Percentiles rank a stretch among this genome's conserved stretches.
These are phyloP conservation scores for Metrosideros polymorpha DNA, from an alignment of 441 rosid genomes.

Conservation along the genomic window DNA sequence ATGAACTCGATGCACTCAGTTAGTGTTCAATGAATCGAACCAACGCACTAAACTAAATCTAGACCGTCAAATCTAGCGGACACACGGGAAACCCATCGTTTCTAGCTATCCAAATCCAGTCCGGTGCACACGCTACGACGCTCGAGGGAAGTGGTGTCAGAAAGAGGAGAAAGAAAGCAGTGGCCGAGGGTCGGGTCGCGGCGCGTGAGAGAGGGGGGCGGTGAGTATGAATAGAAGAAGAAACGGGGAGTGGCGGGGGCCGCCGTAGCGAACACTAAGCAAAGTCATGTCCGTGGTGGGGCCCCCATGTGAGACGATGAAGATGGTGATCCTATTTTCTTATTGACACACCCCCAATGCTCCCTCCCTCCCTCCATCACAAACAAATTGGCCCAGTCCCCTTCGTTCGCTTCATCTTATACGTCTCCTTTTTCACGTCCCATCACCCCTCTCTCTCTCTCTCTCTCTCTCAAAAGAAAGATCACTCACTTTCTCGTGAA, in stretches of 20 bases:
- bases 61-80: background rate
- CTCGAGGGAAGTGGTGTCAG: background rate
- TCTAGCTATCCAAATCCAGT: too few species aligned
- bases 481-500: background rate
- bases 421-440: background rate
- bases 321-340: background rate
- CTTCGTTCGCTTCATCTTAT: background rate
- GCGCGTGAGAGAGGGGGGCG: background rate
- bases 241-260: background rate
- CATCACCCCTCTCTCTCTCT: background rate
- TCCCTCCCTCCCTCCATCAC: background rate
- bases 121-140: too few species aligned
- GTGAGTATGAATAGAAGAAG: background rate
- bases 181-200: background rate
- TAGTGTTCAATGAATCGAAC: background rate
- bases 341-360: background rate
- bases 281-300: background rate
- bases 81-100: too few species aligned
- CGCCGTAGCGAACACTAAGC: background rate
- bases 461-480: background rate
- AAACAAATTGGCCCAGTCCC: background rate
- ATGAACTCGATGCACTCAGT: background rate
- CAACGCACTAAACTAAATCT: background rate
- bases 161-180: background rate
- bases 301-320: background rate